These are phyloP conservation scores for Fereydounia khargensis DNA, from an alignment of 1,284 basidiomycete species.

Conservation along the genomic window DNA sequence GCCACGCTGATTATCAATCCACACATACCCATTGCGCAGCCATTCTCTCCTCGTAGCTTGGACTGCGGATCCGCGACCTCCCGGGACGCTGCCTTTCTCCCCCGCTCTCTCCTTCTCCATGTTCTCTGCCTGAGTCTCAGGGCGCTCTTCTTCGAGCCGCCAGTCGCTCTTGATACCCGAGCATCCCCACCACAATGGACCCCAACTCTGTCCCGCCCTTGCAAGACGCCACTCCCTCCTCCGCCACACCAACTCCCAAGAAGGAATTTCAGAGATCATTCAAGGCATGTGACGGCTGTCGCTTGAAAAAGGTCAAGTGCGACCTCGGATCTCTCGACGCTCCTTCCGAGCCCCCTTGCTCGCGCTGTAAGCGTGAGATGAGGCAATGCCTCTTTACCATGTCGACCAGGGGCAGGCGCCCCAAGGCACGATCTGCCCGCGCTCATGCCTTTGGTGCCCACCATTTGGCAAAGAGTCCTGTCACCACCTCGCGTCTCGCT, in stretches of 20 bases:
- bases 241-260: too few relatives aligned
- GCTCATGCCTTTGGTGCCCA: slow-evolving; percentile 29
- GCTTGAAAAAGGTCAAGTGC: slow-evolving; percentile 35
- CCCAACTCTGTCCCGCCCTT: too few relatives aligned
- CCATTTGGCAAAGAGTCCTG: slow-evolving; percentile 25
- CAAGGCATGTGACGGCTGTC: slow-evolving; percentile 36
- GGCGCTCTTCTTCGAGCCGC: too few relatives aligned
- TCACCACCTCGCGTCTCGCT: slow-evolving; percentile 13
- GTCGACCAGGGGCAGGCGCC: slow-evolving; percentile 29
- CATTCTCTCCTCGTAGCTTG: too few relatives aligned
- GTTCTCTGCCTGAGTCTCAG: too few relatives aligned
- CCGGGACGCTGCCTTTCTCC: too few relatives aligned
- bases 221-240: neutral
- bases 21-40: too few relatives aligned
- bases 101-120: too few relatives aligned
- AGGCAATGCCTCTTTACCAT: slow-evolving; percentile 33
- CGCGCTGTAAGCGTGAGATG: slow-evolving; percentile 32
- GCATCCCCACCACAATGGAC: too few relatives aligned
- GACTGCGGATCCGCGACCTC: too few relatives aligned
- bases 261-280: slow-evolving; percentile 34
- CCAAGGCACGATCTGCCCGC: slow-evolving; percentile 27
- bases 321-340: slow-evolving; percentile 33
- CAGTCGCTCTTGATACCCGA: too few relatives aligned
- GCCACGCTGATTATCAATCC: too few relatives aligned
- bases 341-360: slow-evolving; percentile 35